Evolutionary conservation across 345 rosid species (phyloP), one percentile per base, ranked within the genome.

Genomic region (Acer negundo): DNA sequence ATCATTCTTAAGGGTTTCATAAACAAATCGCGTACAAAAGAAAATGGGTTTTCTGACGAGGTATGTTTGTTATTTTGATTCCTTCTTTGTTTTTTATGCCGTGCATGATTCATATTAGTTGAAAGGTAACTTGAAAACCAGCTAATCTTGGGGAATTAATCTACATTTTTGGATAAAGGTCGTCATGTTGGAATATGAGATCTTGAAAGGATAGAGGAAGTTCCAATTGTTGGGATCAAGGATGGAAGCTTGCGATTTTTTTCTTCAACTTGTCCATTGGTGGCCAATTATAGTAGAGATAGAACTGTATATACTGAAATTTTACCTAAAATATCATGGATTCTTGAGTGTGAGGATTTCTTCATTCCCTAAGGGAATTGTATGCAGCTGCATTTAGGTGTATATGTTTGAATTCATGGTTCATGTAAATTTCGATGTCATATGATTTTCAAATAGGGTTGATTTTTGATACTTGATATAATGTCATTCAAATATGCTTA

Each of bases 11-110:
- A 80, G 28, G 97, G 99, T 0, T 83, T 84, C 77, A 83, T 91
- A 42, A 91, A 96, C 76, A 80, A 77, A 80, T 59, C 73, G 1
- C 90, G 84, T 16, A 72, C 93, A 17, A 1, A 74, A 7, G 79
- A 81, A 69, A 86, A 81, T 80, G 98, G 99, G 17, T 94, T 96
- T 77, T 70, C 85, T 28, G 76, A 82, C 11, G 85, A 91, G 93
- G 99, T 93, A 61, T 73, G 74, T 73, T 68, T 58, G 46, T 53
- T 19, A 2, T 65, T 65, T 44, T 7, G 11, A 6, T 22, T 72
- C 22, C 1, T 2, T 69, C 15, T 71, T 55, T 49, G 35, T 49
- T 17, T 20, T 71, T 10, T 56, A 22, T 44, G 13, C 22, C 38
- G 22, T 5, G 24, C 13, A 38, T 47, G 47, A 70, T 61, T 53